These are phyloP conservation scores for Ascochyta lentis DNA, from an alignment of 2,329 filamentous ascomycete genomes.

Conservation along the genomic window DNA sequence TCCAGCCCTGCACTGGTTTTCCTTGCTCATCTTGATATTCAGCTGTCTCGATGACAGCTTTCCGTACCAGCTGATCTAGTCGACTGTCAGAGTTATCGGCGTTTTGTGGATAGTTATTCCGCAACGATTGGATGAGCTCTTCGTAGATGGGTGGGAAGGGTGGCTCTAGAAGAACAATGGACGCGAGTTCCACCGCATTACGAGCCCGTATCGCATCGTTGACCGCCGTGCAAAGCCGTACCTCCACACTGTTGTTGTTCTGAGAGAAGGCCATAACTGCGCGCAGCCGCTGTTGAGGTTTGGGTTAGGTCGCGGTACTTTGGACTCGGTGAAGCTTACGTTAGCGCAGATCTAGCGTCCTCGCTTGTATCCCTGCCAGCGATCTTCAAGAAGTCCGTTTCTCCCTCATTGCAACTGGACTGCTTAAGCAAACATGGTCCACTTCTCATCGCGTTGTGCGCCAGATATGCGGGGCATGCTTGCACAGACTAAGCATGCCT, in stretches of 20 bases:
- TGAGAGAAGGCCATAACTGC: slow-evolving; percentile 31
- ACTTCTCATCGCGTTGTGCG: no score
- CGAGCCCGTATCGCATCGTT: slow-evolving; percentile 35
- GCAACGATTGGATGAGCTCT: slow-evolving; percentile 37
- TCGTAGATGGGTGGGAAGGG: slow-evolving; percentile 36
- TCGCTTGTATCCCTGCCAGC: slow-evolving; percentile 14
- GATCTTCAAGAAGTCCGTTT: neutral
- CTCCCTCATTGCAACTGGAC: no score
- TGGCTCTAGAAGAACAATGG: slow-evolving; percentile 41
- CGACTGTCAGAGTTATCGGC: slow-evolving; percentile 26
- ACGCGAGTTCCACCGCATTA: slow-evolving; percentile 31
- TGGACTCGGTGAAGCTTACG: neutral
- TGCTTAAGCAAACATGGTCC: no score
- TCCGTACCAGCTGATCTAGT: slow-evolving; percentile 34
- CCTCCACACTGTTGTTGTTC: slow-evolving; percentile 32
- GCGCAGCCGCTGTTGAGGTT: slow-evolving; percentile 15
- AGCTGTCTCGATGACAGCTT: slow-evolving; percentile 50
- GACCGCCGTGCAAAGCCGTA: slow-evolving; percentile 36
- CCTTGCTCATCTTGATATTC: slow-evolving; percentile 67
- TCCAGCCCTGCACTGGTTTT: slow-evolving; percentile 66
- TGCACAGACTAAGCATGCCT: neutral
- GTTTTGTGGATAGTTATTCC: slow-evolving; percentile 31
- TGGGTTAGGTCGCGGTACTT: slow-evolving; percentile 11
- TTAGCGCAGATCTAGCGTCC: slow-evolving; percentile 7
- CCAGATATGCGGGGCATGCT: neutral